Evolutionary conservation across 371 early-diverging fungal genomes (phyloP).

Genomic region (Massospora cicadina): DNA sequence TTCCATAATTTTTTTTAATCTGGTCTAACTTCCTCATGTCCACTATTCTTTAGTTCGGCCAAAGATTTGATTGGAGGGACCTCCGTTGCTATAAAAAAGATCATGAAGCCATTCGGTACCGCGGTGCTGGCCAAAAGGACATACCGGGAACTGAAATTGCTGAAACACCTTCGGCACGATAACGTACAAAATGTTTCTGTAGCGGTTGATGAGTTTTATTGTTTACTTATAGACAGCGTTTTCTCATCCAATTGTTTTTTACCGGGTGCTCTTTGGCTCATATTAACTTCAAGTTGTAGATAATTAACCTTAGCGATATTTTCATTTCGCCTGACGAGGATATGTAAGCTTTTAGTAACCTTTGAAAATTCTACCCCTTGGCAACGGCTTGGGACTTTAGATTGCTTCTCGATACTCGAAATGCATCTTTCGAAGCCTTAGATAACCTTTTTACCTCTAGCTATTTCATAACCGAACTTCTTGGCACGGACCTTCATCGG

Average conservation of each 20-base stretch:
- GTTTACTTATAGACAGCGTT: background rate
- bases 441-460: conserved; percentile 17
- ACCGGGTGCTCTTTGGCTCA: no score
- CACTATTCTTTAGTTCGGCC: conserved; percentile 46
- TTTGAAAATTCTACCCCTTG: no score
- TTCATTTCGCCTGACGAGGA: conserved; percentile 83
- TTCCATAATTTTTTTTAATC: no score
- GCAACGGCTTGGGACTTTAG: no score
- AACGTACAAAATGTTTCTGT: conserved; percentile 30
- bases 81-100: conserved; percentile 89
- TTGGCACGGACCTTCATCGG: conserved; percentile 87
- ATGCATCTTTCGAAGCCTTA: background rate
- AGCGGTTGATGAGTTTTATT: no score
- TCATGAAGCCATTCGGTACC: conserved; percentile 81
- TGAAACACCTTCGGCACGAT: conserved; percentile 75
- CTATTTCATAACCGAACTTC: conserved; percentile 85
- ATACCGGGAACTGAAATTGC: conserved; percentile 78
- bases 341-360: conserved; percentile 56
- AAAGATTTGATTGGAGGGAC: conserved; percentile 61
- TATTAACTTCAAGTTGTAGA: conserved; percentile 27
- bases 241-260: no score
- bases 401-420: no score
- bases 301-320: conserved; percentile 69
- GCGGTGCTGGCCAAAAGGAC: conserved; percentile 86
- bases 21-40: no score